These are phyloP conservation scores for Novymonas esmeraldas DNA, from an alignment of 208 protist species.

Conservation along the genomic window DNA sequence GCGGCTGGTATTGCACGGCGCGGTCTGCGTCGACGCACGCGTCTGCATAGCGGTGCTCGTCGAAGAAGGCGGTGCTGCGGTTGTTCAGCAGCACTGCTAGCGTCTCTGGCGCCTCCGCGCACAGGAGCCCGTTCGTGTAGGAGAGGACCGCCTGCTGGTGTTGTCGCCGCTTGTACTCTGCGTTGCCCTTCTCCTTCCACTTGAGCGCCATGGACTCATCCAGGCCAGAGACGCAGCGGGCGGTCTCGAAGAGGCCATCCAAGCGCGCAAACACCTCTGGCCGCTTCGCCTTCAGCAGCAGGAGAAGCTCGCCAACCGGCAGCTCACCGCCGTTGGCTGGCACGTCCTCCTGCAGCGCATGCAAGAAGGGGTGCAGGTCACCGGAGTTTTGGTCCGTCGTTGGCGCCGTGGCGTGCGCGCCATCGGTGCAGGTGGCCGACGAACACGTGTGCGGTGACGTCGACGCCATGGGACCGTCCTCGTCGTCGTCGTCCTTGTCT, in stretches of 20 bases:
- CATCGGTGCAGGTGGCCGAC: not conserved
- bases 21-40: conserved; percentile 71
- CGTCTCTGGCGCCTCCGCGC: conserved; percentile 63
- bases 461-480: no score
- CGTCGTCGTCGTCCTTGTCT: no score
- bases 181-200: conserved; percentile 85
- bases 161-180: conserved; percentile 50
- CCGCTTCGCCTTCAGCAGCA: conserved; percentile 27
- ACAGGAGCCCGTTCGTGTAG: conserved; percentile 82
- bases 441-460: not conserved
- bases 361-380: conserved; percentile 50
- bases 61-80: conserved; percentile 72
- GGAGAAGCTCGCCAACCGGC: conserved; percentile 56
- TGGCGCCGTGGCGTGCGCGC: not conserved
- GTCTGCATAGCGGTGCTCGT: conserved; percentile 53
- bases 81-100: conserved; percentile 76
- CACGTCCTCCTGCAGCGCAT: conserved; percentile 31
- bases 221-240: conserved; percentile 34
- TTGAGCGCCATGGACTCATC: conserved; percentile 58
- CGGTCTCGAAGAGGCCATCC: conserved; percentile 40
- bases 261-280: conserved; percentile 40
- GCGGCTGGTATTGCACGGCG: conserved; percentile 44
- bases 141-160: conserved; percentile 54
- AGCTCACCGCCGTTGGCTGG: conserved; percentile 43
- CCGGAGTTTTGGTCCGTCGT: conserved; percentile 51